Conservation (phyloP, 345 rosid species). For the Theobroma cacao region DNA sequence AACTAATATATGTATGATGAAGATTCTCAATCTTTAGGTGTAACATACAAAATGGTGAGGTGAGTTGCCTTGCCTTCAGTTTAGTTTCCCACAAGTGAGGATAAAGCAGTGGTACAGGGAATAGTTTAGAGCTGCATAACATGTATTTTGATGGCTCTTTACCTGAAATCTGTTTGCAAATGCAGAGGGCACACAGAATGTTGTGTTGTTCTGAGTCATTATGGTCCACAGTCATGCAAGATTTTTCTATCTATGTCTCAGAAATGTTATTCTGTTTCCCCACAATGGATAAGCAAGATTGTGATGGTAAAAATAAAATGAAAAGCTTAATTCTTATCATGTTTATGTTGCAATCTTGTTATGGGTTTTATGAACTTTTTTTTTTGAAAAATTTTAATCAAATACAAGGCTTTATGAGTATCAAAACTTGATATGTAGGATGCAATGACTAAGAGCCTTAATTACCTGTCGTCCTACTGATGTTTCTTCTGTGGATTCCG, state of each 20-base stretch:
- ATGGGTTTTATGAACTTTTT: neutral
- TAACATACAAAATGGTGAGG: neutral
- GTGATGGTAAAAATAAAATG: neutral
- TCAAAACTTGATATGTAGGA: neutral
- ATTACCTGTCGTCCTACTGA: neutral
- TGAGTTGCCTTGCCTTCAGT: neutral
- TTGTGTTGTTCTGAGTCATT: neutral
- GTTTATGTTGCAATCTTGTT: neutral
- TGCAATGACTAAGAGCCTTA: neutral
- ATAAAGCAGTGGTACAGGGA: neutral
- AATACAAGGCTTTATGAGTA: neutral
- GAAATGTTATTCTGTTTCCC: neutral
- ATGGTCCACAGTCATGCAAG: neutral
- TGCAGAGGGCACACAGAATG: neutral
- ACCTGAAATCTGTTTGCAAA: neutral
- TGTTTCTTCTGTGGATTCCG: neutral
- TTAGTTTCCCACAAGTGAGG: neutral
- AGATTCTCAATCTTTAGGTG: neutral
- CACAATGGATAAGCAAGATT: neutral
- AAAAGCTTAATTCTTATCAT: neutral
- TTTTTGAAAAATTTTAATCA: neutral
- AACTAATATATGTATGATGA: neutral
- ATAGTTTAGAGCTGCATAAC: neutral
- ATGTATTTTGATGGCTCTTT: neutral
- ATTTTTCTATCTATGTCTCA: neutral